Evolutionary conservation across 1,284 basidiomycete genomes (phyloP).

Genomic region (Heliocybe sulcata): DNA sequence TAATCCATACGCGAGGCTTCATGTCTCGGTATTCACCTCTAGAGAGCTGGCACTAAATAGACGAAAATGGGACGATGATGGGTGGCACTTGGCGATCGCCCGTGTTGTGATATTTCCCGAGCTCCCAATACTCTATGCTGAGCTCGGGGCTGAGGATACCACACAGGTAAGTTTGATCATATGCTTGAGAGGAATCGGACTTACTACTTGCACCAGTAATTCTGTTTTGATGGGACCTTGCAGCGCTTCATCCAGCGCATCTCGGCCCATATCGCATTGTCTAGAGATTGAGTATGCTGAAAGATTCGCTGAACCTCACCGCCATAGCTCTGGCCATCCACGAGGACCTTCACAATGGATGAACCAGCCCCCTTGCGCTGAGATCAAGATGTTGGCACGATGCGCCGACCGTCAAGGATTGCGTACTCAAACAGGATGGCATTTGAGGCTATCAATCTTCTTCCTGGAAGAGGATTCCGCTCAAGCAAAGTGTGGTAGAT

Average conservation of each 20-base stretch:
- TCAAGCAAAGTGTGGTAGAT: not conserved
- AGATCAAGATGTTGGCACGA: too few species aligned
- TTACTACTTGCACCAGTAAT: too few species aligned
- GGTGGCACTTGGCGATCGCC: not conserved
- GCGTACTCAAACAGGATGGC: not conserved
- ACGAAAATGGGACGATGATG: not conserved
- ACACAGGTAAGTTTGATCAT: too few species aligned
- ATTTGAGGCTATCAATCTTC: slow-evolving; percentile 1
- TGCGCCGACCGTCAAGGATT: not conserved
- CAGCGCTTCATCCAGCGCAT: not conserved
- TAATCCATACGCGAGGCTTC: not conserved
- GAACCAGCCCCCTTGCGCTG: too few species aligned
- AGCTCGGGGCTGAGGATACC: not conserved
- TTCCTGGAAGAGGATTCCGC: slow-evolving; percentile 4
- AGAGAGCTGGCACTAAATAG: not conserved
- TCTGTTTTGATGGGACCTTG: too few species aligned
- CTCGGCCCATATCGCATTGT: too few species aligned
- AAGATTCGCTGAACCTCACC: slow-evolving; percentile 5
- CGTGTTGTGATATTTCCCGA: not conserved
- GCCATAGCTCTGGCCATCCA: not conserved
- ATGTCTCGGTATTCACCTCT: not conserved
- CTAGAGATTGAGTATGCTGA: not conserved
- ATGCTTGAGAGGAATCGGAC: too few species aligned
- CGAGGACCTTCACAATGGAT: slow-evolving; percentile 1
- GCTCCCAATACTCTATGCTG: not conserved